phyloP scores from a whole-genome alignment of 768 basidiomycete species.

The Obba rivulosa region DNA sequence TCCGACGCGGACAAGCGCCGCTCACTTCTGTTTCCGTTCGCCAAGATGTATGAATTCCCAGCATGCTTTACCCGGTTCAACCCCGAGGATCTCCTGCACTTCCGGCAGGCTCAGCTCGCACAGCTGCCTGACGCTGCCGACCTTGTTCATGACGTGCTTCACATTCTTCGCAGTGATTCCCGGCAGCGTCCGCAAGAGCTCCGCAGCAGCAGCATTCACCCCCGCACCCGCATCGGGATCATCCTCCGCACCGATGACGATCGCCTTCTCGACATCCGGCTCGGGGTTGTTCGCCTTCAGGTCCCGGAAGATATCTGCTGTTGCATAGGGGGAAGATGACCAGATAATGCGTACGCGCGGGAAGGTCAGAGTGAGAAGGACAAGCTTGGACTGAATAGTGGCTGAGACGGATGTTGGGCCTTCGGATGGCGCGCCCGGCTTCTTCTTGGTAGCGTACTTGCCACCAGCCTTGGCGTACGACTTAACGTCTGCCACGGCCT shows the following conservation, averaged over 20 bases:
- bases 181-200: constrained; percentile 76
- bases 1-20: neutral
- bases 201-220: constrained; percentile 72
- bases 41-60: constrained; percentile 81
- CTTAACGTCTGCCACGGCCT: constrained; percentile 66
- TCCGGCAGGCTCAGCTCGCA: constrained; percentile 55
- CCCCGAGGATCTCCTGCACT: constrained; percentile 72
- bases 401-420: constrained; percentile 36
- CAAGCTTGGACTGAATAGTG: constrained; percentile 86
- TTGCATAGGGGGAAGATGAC: constrained; percentile 94
- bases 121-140: constrained; percentile 72
- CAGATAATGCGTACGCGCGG: constrained; percentile 93
- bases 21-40: constrained; percentile 28
- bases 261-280: constrained; percentile 73
- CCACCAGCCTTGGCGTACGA: constrained; percentile 55
- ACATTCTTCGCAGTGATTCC: constrained; percentile 83
- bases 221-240: constrained; percentile 62
- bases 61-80: constrained; percentile 74
- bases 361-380: constrained; percentile 83
- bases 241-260: constrained; percentile 76
- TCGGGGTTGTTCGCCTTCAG: constrained; percentile 77
- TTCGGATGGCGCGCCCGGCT: constrained; percentile 20
- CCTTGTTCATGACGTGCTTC: constrained; percentile 76
- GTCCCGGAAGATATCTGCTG: constrained; percentile 88
- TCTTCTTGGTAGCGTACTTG: constrained; percentile 56